These are phyloP conservation scores for Trifolium dubium DNA, from an alignment of 306 rosid species.

Conservation along the genomic window DNA sequence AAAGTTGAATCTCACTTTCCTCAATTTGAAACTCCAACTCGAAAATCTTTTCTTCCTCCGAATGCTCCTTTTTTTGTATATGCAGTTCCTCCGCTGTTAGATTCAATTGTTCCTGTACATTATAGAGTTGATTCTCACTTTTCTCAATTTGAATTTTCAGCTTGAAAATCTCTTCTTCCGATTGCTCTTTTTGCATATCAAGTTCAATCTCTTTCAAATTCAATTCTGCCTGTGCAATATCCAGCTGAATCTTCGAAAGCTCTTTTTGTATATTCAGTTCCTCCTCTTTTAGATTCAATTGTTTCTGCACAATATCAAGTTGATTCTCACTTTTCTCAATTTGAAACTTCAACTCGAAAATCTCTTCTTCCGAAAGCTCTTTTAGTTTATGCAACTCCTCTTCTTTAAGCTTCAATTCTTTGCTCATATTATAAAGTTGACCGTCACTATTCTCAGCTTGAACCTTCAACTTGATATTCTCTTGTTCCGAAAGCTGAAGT, in stretches of 20 bases:
- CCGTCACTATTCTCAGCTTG: constrained; percentile 45
- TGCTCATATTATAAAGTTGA: constrained; percentile 47
- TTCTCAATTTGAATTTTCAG: too few species aligned
- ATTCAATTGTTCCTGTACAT: too few species aligned
- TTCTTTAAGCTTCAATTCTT: constrained; percentile 15
- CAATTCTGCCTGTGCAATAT: too few species aligned
- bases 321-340: constrained; percentile 47
- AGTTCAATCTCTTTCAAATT: too few species aligned
- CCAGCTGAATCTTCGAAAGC: too few species aligned
- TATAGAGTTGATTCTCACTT: too few species aligned
- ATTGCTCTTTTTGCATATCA: too few species aligned
- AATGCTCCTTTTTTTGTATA: background rate
- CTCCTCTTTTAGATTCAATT: constrained; percentile 48
- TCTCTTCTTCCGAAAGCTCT: background rate
- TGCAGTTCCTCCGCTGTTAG: too few species aligned
- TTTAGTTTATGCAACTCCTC: background rate
- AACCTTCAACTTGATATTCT: constrained; percentile 43
- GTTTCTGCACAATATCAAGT: constrained; percentile 41
- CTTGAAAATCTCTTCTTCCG: too few species aligned
- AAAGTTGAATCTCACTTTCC: constrained; percentile 25
- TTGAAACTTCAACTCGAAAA: constrained; percentile 11
- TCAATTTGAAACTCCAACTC: too few species aligned
- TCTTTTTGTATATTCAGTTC: background rate
- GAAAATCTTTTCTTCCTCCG: constrained; percentile 45
- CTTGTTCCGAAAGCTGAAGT: constrained; percentile 57